phyloP scores from a whole-genome alignment of 768 basidiomycete species.

The Rickenella mellea region DNA sequence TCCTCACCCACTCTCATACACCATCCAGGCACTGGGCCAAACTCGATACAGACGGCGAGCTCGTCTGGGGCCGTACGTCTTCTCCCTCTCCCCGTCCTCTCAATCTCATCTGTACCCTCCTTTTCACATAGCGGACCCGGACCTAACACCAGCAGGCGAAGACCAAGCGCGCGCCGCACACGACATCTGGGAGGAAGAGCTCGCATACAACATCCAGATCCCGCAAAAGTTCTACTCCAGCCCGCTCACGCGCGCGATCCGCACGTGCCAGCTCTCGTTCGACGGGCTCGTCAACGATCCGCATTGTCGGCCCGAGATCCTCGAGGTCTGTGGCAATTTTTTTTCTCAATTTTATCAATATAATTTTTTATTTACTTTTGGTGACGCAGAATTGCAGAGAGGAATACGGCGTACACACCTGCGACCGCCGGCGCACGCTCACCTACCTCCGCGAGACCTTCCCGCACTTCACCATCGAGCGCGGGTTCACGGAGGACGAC shows the following conservation, averaged over 20 bases:
- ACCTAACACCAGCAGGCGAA: conserved; percentile 49
- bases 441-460: conserved; percentile 40
- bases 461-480: conserved; percentile 46
- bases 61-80: conserved; percentile 64
- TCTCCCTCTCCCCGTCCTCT: conserved; percentile 8
- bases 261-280: conserved; percentile 48
- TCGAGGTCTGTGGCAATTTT: conserved; percentile 40
- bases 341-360: not conserved
- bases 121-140: conserved; percentile 44
- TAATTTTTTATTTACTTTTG: not conserved
- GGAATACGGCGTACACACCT: conserved; percentile 58
- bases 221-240: conserved; percentile 54
- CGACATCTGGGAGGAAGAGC: conserved; percentile 39
- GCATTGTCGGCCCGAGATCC: conserved; percentile 27
- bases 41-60: conserved; percentile 51
- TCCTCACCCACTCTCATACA: not conserved
- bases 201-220: conserved; percentile 29
- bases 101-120: not conserved
- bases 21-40: conserved; percentile 49
- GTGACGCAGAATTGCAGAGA: conserved; percentile 53
- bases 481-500: conserved; percentile 54
- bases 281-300: conserved; percentile 21
- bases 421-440: conserved; percentile 48
- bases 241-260: conserved; percentile 52
- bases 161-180: conserved; percentile 41